A percentile compares a stretch with the other conserved stretches of the same genome.
Conservation (phyloP, 2,329 filamentous ascomycete species). For the Pseudogymnoascus sp. region DNA sequence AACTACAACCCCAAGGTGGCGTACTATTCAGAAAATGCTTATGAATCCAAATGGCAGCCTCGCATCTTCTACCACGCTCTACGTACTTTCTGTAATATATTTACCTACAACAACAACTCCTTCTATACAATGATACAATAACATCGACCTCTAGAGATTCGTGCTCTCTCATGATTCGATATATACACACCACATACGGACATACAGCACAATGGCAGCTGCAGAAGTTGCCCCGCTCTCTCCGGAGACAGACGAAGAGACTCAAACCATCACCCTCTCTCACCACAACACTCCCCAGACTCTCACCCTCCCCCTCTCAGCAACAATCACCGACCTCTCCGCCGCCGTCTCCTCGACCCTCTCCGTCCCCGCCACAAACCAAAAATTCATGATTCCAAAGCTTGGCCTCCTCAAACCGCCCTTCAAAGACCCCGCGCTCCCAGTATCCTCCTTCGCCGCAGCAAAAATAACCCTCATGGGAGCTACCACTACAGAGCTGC, state of each 20-base stretch:
- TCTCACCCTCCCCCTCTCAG: slow-evolving; percentile 36
- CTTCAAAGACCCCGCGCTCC: slow-evolving; percentile 48
- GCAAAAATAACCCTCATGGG: slow-evolving; percentile 61
- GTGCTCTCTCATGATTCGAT: background rate
- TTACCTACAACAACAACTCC: background rate
- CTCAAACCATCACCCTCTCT: slow-evolving; percentile 37
- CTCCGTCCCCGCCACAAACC: slow-evolving; percentile 51
- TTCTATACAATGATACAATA: slow-evolving; percentile 5
- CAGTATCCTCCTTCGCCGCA: slow-evolving; percentile 38
- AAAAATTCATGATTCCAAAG: slow-evolving; percentile 61
- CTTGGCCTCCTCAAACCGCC: slow-evolving; percentile 55
- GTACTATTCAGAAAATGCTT: slow-evolving; percentile 1
- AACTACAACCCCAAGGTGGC: background rate
- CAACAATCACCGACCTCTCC: slow-evolving; percentile 51
- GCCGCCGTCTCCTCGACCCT: slow-evolving; percentile 45
- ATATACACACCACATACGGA: background rate
- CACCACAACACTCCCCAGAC: slow-evolving; percentile 39
- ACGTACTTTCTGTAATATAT: background rate
- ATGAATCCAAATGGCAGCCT: slow-evolving; percentile 2
- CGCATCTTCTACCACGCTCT: background rate
- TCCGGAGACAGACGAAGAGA: slow-evolving; percentile 11
- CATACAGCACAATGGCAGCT: slow-evolving; percentile 2
- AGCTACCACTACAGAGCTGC: slow-evolving; percentile 50
- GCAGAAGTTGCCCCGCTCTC: background rate
- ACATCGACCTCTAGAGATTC: background rate